phyloP scores from a whole-genome alignment of 352 stramenopile genomes.

The Phytophthora sojae region DNA sequence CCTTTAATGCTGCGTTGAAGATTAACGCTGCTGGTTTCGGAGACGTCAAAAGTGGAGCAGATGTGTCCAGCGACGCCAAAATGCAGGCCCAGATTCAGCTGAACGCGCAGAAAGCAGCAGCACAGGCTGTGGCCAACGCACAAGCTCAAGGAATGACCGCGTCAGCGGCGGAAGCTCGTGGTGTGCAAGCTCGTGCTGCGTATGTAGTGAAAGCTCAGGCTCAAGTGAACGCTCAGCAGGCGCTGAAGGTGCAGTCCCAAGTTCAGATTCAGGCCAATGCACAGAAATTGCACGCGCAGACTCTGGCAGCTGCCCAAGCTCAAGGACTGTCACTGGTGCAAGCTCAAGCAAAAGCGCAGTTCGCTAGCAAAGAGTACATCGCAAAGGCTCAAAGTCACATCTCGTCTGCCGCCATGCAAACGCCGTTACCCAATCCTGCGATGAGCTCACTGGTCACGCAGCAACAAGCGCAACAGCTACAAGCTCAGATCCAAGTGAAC shows the following conservation, averaged over 20 bases:
- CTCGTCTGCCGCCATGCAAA: slow-evolving; percentile 67
- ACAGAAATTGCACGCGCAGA: slow-evolving; percentile 89
- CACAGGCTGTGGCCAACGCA: slow-evolving; percentile 77
- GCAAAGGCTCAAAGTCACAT: slow-evolving; percentile 88
- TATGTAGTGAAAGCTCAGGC: slow-evolving; percentile 88
- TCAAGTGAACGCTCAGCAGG: slow-evolving; percentile 86
- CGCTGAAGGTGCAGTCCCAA: slow-evolving; percentile 86
- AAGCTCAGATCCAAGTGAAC: slow-evolving; percentile 91
- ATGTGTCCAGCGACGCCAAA: slow-evolving; percentile 73
- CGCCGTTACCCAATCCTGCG: slow-evolving; percentile 51
- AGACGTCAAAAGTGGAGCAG: slow-evolving; percentile 39
- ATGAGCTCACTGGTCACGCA: slow-evolving; percentile 71
- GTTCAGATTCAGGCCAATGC: slow-evolving; percentile 91
- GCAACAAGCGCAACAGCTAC: slow-evolving; percentile 87
- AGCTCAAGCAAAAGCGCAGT: slow-evolving; percentile 87
- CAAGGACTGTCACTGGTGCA: slow-evolving; percentile 88
- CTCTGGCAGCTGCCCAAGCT: slow-evolving; percentile 80
- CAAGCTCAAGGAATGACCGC: slow-evolving; percentile 82
- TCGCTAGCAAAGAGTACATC: slow-evolving; percentile 91
- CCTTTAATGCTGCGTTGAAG: slow-evolving; percentile 88
- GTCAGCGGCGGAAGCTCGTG: slow-evolving; percentile 74
- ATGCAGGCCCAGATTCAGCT: slow-evolving; percentile 88
- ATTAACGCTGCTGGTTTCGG: slow-evolving; percentile 47
- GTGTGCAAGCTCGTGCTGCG: slow-evolving; percentile 83
- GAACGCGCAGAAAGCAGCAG: slow-evolving; percentile 85